Base-by-base conservation (phyloP, 2,329 filamentous ascomycete species). In the Diaporthe sp. region DNA sequence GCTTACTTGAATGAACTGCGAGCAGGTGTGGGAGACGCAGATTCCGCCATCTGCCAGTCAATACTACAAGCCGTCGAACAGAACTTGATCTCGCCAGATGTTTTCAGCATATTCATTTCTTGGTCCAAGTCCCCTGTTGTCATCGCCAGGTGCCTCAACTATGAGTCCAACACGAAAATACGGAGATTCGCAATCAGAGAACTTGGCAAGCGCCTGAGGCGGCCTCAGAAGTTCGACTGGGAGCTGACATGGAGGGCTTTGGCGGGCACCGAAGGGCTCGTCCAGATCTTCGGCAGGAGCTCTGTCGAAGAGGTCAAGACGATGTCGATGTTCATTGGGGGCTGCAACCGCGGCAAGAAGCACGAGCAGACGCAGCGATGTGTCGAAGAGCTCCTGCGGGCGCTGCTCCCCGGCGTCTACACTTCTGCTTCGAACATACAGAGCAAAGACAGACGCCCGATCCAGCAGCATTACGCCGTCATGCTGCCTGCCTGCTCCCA, bases 401-500 rank as follows among this genome's bases (percentile, higher is more conserved):
- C 37, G 6, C 69, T 75, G n/a, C 37, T 75, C 25, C 73, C 73
- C 25, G 68, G 57, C 31, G 73, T 75, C 25, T 75, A 75, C 28
- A 4, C 13, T 2, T 65, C 57, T 9, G 22, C 46, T 1, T 19
- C 46, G 1, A 31, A 12, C 19, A 37, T 49, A 8, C 44, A 42
- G 19, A 57, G 37, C 49, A 70, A 28, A 6, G 73, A 75, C 73
- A 75, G 28, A 10, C 73, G 73, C 7, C 73, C 73, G 7, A 39
- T 75, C 17, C 73, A 75, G 28, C 46, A 51, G 4, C 51, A 57
- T n/a, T 75, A 75, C n/a, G 73, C 68, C 58, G 44, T 3, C 10
- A 72, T 75, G 73, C 39, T 75, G 5, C 31, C 58, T 3, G 73
- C 73, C 19, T 75, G 73, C 58, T 72, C 73, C 10, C 8, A 51